These are phyloP conservation scores for Leptographium galeiforme DNA, from an alignment of 2,329 filamentous ascomycete species.

Conservation along the genomic window DNA sequence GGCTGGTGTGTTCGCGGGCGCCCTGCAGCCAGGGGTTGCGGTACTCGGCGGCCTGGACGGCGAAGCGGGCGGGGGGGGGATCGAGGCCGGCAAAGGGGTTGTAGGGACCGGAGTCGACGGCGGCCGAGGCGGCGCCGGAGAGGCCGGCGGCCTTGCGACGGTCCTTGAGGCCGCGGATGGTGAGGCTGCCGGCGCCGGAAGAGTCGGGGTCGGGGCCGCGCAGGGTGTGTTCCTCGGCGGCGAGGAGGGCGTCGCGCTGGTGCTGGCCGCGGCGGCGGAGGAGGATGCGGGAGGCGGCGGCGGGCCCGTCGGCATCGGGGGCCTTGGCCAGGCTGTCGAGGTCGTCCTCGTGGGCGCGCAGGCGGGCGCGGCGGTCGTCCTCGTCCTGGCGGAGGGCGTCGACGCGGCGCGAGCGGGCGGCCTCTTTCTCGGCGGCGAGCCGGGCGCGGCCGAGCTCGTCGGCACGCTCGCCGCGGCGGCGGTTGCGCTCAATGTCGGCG, in stretches of 20 bases:
- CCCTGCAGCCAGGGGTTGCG: slow-evolving; percentile 60
- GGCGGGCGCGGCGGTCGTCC: slow-evolving; percentile 51
- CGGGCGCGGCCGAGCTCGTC: slow-evolving; percentile 38
- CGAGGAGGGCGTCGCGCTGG: slow-evolving; percentile 18
- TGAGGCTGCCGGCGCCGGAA: slow-evolving; percentile 22
- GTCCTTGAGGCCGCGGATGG: slow-evolving; percentile 71
- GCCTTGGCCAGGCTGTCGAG: slow-evolving; percentile 57
- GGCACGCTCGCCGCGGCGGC: slow-evolving; percentile 33
- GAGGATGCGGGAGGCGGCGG: slow-evolving; percentile 43
- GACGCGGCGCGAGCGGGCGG: slow-evolving; percentile 46
- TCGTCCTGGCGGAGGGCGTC: slow-evolving; percentile 55
- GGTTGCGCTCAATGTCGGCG: slow-evolving; percentile 51
- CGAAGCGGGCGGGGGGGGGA: slow-evolving; percentile 56
- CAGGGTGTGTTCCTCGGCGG: slow-evolving; percentile 26
- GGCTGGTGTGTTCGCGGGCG: slow-evolving; percentile 49
- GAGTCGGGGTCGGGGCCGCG: slow-evolving; percentile 9
- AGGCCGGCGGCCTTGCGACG: slow-evolving; percentile 24
- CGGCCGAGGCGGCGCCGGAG: slow-evolving; percentile 30
- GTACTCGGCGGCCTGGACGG: slow-evolving; percentile 51
- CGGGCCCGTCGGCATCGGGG: slow-evolving; percentile 24
- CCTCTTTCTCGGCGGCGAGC: slow-evolving; percentile 53
- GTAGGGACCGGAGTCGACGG: slow-evolving; percentile 57
- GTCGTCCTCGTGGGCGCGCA: slow-evolving; percentile 52
- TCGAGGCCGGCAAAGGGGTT: slow-evolving; percentile 74
- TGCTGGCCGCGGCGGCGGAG: slow-evolving; percentile 59